Evolutionary conservation across 2,329 filamentous ascomycete genomes (phyloP).

Genomic region (Neopestalotiopsis clavispora): DNA sequence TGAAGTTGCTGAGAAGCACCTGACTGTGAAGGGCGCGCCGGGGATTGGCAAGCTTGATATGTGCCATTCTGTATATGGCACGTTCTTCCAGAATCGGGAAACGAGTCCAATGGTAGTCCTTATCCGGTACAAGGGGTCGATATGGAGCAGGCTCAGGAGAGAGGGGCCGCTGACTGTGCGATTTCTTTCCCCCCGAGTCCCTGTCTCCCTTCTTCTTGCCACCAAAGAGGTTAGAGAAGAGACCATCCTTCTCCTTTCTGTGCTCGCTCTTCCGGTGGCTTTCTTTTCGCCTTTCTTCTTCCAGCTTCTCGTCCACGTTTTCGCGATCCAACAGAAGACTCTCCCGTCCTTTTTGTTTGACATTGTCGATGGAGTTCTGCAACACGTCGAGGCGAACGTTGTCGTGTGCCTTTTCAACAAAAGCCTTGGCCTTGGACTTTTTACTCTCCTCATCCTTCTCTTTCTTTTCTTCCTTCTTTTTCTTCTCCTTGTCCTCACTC

Average conservation of each 20-base stretch:
- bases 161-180: slow-evolving; percentile 69
- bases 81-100: slow-evolving; percentile 95
- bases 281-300: slow-evolving; percentile 84
- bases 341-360: slow-evolving; percentile 71
- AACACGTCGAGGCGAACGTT: slow-evolving; percentile 84
- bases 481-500: slow-evolving; percentile 77
- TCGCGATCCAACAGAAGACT: slow-evolving; percentile 85
- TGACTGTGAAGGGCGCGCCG: slow-evolving; percentile 90
- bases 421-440: slow-evolving; percentile 67
- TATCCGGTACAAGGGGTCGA: slow-evolving; percentile 77
- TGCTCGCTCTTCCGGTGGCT: slow-evolving; percentile 74
- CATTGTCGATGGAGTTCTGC: slow-evolving; percentile 82
- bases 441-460: slow-evolving; percentile 65
- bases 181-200: slow-evolving; percentile 76
- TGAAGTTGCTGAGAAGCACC: slow-evolving; percentile 96
- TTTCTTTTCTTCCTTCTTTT: slow-evolving; percentile 68
- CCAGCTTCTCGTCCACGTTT: slow-evolving; percentile 70
- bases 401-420: slow-evolving; percentile 69
- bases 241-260: slow-evolving; percentile 90
- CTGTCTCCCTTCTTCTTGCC: slow-evolving; percentile 86
- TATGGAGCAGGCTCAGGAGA: slow-evolving; percentile 80
- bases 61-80: slow-evolving; percentile 97
- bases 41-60: slow-evolving; percentile 98
- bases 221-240: slow-evolving; percentile 94
- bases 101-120: slow-evolving; percentile 95